A percentile compares a stretch with the other conserved stretches of the same genome.
These are phyloP conservation scores for Leccinum rimulosum DNA, from an alignment of 768 basidiomycete species.

Conservation along the genomic window DNA sequence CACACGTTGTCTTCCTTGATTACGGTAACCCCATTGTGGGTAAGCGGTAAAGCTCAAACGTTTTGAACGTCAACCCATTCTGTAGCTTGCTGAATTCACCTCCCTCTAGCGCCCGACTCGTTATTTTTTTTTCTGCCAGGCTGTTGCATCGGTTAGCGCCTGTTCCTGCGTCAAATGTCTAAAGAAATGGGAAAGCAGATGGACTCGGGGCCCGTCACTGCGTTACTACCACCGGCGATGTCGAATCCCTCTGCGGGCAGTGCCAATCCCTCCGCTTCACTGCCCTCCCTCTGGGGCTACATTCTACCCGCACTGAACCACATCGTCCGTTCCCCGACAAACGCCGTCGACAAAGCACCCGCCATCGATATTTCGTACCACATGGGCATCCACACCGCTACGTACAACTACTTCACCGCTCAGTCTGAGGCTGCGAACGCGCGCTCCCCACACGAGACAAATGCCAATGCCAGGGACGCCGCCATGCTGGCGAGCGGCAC, in stretches of 20 bases:
- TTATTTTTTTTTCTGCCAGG: neutral
- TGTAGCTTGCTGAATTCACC: constrained; percentile 8
- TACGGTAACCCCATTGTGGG: neutral
- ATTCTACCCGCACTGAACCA: constrained; percentile 73
- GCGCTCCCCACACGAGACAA: constrained; percentile 8
- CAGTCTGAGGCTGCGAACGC: constrained; percentile 48
- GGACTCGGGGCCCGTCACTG: constrained; percentile 8
- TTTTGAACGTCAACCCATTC: neutral
- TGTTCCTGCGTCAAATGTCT: constrained; percentile 22
- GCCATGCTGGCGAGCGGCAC: constrained; percentile 46
- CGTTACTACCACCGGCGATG: constrained; percentile 35
- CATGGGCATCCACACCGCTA: constrained; percentile 77
- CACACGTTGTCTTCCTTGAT: constrained; percentile 8
- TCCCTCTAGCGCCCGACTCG: constrained; percentile 5
- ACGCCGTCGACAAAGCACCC: constrained; percentile 59
- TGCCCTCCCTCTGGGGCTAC: constrained; percentile 73
- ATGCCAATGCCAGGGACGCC: constrained; percentile 24
- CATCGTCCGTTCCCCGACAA: constrained; percentile 68
- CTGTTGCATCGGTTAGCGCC: neutral
- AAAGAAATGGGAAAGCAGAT: constrained; percentile 31
- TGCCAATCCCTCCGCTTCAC: constrained; percentile 71
- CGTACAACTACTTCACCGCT: constrained; percentile 76
- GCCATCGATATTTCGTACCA: constrained; percentile 70
- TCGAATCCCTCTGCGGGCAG: constrained; percentile 59
- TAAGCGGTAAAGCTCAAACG: neutral